Conservation (phyloP, 176 grass and related monocot genomes). For the Carex kokanica region DNA sequence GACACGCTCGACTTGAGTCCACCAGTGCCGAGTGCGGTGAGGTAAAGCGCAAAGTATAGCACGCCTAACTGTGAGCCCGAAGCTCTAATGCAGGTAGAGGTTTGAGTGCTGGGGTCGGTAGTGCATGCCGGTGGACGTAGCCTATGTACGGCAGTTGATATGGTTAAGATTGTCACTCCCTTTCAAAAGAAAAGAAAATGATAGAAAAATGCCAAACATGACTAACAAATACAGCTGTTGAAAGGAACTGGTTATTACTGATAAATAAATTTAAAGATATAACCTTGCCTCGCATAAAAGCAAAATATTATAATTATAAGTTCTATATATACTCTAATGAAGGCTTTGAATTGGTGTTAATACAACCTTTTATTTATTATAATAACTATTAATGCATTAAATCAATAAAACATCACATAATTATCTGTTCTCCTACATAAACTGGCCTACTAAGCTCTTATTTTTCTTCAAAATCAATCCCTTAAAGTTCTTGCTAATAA, state of each 20-base stretch:
- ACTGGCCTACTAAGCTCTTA: constrained; percentile 1
- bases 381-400: not conserved
- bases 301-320: not conserved
- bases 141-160: constrained; percentile 56
- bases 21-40: constrained; percentile 75
- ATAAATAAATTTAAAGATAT: not conserved
- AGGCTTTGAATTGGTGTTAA: not conserved
- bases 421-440: not conserved
- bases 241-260: not conserved
- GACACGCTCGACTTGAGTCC: constrained; percentile 90
- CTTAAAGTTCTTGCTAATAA: not conserved
- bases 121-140: constrained; percentile 49
- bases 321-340: not conserved
- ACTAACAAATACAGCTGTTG: not conserved
- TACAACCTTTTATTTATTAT: not conserved
- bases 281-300: not conserved
- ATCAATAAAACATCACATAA: not conserved
- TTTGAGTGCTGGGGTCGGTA: not conserved
- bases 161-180: constrained; percentile 75
- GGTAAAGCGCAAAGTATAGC: constrained; percentile 68
- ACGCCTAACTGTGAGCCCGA: constrained; percentile 48
- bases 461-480: constrained; percentile 12
- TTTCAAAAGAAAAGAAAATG: constrained; percentile 18
- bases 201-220: not conserved
- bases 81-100: constrained; percentile 33